phyloP scores from a whole-genome alignment of 352 stramenopile species.

The Pythium vanterpoolii region DNA sequence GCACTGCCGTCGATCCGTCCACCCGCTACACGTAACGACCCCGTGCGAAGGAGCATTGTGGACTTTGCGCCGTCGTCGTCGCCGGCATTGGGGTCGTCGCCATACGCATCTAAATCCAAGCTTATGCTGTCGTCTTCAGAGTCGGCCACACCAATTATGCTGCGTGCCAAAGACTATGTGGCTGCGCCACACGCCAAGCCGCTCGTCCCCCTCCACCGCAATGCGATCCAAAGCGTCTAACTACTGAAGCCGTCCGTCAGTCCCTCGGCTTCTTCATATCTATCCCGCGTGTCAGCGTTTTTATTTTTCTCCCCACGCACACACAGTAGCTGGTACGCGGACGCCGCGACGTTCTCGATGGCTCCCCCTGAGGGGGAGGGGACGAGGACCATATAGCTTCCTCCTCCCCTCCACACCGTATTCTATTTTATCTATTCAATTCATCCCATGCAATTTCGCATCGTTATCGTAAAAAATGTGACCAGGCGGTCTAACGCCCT shows the following conservation, averaged over 20 bases:
- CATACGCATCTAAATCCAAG: conserved; percentile 13
- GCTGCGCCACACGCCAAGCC: conserved; percentile 3
- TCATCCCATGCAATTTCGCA: background rate
- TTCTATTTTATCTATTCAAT: conserved; percentile 13
- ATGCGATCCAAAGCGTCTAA: conserved; percentile 23
- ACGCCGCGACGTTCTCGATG: background rate
- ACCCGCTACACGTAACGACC: conserved; percentile 10
- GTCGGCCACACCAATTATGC: background rate
- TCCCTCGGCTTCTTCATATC: background rate
- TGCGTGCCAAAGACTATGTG: no score
- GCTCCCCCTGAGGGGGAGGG: no score
- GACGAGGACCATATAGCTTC: no score
- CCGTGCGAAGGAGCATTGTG: conserved; percentile 9
- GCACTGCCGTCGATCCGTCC: conserved; percentile 12
- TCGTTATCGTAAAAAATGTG: background rate
- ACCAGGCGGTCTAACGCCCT: background rate
- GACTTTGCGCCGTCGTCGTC: conserved; percentile 1
- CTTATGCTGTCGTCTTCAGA: conserved; percentile 7
- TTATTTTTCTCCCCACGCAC: conserved; percentile 16
- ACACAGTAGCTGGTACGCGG: background rate
- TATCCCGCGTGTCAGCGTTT: background rate
- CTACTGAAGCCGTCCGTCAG: background rate
- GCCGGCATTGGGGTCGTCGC: background rate
- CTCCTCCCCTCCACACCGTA: background rate
- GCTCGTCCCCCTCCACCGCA: conserved; percentile 13